Percentiles rank a stretch among this genome's conserved stretches.
Conservation (phyloP, 2,329 filamentous ascomycete species). For the Botryotinia narcissicola region DNA sequence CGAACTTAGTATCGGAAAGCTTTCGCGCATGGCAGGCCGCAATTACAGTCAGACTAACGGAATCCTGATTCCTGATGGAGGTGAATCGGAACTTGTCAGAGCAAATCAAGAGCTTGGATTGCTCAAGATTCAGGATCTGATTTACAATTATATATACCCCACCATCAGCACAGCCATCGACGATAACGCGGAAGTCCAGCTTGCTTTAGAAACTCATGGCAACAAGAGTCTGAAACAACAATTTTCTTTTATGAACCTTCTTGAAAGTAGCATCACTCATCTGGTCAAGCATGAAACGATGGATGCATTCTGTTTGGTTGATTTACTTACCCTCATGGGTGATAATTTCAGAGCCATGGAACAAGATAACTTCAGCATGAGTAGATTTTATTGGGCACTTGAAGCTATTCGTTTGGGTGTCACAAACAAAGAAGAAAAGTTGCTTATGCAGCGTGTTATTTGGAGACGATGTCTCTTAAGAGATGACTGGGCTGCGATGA, state of each 20-base stretch:
- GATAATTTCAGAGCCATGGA: slow-evolving; percentile 43
- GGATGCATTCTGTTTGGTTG: slow-evolving; percentile 63
- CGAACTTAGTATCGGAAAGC: slow-evolving; percentile 83
- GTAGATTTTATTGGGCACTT: slow-evolving; percentile 65
- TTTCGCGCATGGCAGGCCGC: slow-evolving; percentile 66
- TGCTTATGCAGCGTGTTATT: slow-evolving; percentile 60
- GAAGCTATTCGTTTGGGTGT: slow-evolving; percentile 46
- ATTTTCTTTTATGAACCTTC: slow-evolving; percentile 65
- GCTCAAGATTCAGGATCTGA: slow-evolving; percentile 73
- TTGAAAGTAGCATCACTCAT: slow-evolving; percentile 67
- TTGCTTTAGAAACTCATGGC: slow-evolving; percentile 63
- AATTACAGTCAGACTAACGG: slow-evolving; percentile 43
- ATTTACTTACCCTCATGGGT: slow-evolving; percentile 74
- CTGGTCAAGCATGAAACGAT: slow-evolving; percentile 72
- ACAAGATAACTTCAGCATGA: slow-evolving; percentile 46
- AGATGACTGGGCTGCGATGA: slow-evolving; percentile 81
- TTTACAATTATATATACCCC: slow-evolving; percentile 69
- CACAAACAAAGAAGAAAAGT: slow-evolving; percentile 54
- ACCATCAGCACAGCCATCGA: slow-evolving; percentile 73
- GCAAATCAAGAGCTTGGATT: slow-evolving; percentile 35
- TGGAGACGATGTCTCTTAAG: slow-evolving; percentile 85
- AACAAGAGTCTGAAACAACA: slow-evolving; percentile 55
- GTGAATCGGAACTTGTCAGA: slow-evolving; percentile 41
- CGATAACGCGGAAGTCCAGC: slow-evolving; percentile 70
- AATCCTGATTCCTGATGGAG: slow-evolving; percentile 28